Percentiles rank a stretch among this genome's conserved stretches.
Evolutionary conservation across 2,329 filamentous ascomycete genomes (phyloP).

Genomic region (Alternaria gaisen): DNA sequence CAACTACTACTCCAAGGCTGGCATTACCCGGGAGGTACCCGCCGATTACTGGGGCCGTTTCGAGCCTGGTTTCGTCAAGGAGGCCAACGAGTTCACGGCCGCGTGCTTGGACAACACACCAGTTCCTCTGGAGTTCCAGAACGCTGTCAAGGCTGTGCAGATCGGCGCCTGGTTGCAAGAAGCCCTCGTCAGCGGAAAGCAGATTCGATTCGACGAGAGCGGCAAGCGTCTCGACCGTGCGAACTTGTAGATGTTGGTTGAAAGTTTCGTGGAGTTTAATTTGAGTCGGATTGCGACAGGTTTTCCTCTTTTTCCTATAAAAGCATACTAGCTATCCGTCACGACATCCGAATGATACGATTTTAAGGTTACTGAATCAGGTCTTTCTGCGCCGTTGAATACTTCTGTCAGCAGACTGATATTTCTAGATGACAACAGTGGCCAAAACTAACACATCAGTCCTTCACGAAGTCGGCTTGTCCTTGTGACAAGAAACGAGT

Average conservation of each 20-base stretch:
- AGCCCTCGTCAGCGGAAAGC: constrained; percentile 62
- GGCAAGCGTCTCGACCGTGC: constrained; percentile 30
- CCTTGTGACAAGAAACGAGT: no score
- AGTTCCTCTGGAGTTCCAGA: constrained; percentile 48
- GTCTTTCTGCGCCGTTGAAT: no score
- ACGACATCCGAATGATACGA: no score
- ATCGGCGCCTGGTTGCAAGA: constrained; percentile 64
- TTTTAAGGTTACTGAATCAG: no score
- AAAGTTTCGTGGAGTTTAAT: not conserved
- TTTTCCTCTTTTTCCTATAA: no score
- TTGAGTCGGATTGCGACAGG: no score
- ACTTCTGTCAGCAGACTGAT: no score
- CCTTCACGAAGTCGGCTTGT: no score
- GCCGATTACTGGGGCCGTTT: constrained; percentile 53
- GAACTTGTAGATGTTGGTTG: constrained; percentile 19
- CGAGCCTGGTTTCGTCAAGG: constrained; percentile 52
- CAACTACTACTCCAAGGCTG: constrained; percentile 42
- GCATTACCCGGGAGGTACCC: constrained; percentile 51
- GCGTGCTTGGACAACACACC: constrained; percentile 49
- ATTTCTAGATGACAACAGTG: no score
- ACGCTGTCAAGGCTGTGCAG: constrained; percentile 48
- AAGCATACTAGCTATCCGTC: no score
- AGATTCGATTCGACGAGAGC: constrained; percentile 57
- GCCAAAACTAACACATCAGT: no score
- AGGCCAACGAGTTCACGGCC: constrained; percentile 53